Evolutionary conservation across 768 basidiomycete genomes (phyloP).

Genomic region (Neoboletus subvelutipes): DNA sequence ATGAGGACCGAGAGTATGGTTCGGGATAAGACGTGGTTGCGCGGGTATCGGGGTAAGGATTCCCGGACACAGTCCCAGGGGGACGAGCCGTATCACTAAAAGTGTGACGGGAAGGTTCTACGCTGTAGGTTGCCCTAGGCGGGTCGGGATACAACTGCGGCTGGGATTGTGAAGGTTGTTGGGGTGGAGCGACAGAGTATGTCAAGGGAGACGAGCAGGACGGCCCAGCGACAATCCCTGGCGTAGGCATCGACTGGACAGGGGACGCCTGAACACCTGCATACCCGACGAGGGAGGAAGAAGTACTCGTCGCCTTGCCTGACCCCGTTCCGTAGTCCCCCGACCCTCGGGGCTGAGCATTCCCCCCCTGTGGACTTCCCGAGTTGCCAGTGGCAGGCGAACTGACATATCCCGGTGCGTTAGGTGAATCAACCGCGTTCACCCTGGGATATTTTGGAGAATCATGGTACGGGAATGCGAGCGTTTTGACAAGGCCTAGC

Average conservation of each 20-base stretch:
- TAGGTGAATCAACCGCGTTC: constrained; percentile 47
- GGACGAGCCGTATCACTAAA: constrained; percentile 24
- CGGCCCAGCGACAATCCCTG: constrained; percentile 16
- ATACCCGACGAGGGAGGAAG: constrained; percentile 30
- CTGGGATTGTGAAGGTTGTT: constrained; percentile 22
- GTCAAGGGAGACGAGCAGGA: constrained; percentile 26
- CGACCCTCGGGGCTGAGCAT: constrained; percentile 26
- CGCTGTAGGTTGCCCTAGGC: constrained; percentile 20
- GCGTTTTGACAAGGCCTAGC: constrained; percentile 64
- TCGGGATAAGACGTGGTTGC: constrained; percentile 25
- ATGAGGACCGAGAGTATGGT: constrained; percentile 25
- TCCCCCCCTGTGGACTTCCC: constrained; percentile 47
- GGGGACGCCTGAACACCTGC: constrained; percentile 21
- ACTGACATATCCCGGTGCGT: constrained; percentile 42
- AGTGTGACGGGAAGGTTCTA: constrained; percentile 23
- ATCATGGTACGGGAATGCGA: constrained; percentile 82
- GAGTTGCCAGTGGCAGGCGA: constrained; percentile 61
- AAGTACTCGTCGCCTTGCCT: constrained; percentile 17
- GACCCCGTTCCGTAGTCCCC: constrained; percentile 25
- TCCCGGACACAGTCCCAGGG: constrained; percentile 17
- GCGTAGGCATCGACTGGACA: constrained; percentile 22
- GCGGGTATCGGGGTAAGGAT: constrained; percentile 32
- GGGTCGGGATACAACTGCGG: constrained; percentile 28
- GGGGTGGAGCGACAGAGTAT: constrained; percentile 22
- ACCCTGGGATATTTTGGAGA: constrained; percentile 53